Evolutionary conservation across 768 basidiomycete species (phyloP).

Genomic region (Leccinum uliginosum): DNA sequence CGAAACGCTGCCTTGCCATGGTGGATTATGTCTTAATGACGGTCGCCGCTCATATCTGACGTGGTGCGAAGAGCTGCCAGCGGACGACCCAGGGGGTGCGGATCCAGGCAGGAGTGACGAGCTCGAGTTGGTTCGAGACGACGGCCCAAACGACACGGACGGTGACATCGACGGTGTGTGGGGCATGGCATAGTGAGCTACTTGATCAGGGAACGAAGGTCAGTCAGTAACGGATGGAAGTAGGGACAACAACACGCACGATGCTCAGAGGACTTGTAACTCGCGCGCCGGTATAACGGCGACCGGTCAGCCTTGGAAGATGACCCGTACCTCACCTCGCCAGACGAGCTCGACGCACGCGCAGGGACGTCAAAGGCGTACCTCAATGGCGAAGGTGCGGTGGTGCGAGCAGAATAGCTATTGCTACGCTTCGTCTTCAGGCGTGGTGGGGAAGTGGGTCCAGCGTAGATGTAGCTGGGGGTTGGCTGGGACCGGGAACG

Average conservation of each 20-base stretch:
- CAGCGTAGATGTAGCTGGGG: constrained; percentile 39
- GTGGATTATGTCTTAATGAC: constrained; percentile 42
- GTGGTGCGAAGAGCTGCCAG: constrained; percentile 38
- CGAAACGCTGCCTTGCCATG: constrained; percentile 42
- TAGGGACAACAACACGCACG: constrained; percentile 33
- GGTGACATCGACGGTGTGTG: constrained; percentile 29
- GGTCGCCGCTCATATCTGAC: constrained; percentile 40
- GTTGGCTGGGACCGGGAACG: constrained; percentile 40
- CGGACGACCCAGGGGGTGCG: constrained; percentile 35
- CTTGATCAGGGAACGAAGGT: constrained; percentile 10
- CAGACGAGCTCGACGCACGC: constrained; percentile 19
- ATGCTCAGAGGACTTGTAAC: constrained; percentile 42
- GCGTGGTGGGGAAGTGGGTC: constrained; percentile 36
- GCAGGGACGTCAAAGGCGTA: constrained; percentile 34
- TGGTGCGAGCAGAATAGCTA: constrained; percentile 35
- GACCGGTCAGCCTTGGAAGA: constrained; percentile 32
- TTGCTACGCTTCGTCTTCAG: constrained; percentile 37
- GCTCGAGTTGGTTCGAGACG: constrained; percentile 50
- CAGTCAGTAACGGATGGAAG: not conserved
- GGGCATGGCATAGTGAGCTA: constrained; percentile 29
- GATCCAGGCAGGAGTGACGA: constrained; percentile 44
- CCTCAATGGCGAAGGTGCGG: constrained; percentile 39
- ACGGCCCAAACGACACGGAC: constrained; percentile 33
- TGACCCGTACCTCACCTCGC: constrained; percentile 32
- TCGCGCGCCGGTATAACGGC: constrained; percentile 38